Base-by-base conservation (phyloP, 257 asterid genomes). In the Jasminum sambac region DNA sequence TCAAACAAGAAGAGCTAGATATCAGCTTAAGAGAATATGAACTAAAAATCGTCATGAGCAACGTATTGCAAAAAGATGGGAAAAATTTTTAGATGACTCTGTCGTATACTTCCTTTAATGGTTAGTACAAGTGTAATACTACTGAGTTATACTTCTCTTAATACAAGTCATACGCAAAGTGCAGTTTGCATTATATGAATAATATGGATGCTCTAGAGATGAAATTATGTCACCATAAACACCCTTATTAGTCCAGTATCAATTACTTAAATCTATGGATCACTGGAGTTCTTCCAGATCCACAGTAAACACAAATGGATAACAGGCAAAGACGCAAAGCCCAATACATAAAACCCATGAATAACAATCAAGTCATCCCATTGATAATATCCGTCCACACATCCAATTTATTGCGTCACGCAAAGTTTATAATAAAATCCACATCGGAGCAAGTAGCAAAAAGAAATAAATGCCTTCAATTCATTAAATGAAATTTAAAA, bases 351-450 rank as follows among this genome's bases (percentile, higher is more conserved):
- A 5, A 30, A 30, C 34, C 72, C 6, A 55, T 7, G 4, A 23
- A 69, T 50, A 69, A 76, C 25, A 73, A 12, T 48, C 7, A 50
- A 63, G 17, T 70, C 16, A 58, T 38, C 40, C 66, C 34, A 34
- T 42, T 38, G 58, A 43, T 39, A 5, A n/a, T 60, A 67, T 65
- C 40, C 59, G 8, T 41, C 70, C 8, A 21, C 12, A 12, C 66
- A 44, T 34, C 58, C 68, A 36, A 39, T 50, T 7, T 52, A 52
- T 21, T 12, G 12, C 14, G 17, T 21, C 61, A 52, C 34, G 23
- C 19, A 9, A 17, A 52, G 30, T 13, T 43, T 24, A 43, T 0
- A 65, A 19, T 26, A n/a, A 61, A 71, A 72, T 41, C 14, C 79
- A 72, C 52, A 17, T 7, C 34, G 66, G 55, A 69, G n/a, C n/a